Base-by-base conservation (phyloP, 2,329 filamentous ascomycete genomes). In the Emericellopsis cladophorae region DNA sequence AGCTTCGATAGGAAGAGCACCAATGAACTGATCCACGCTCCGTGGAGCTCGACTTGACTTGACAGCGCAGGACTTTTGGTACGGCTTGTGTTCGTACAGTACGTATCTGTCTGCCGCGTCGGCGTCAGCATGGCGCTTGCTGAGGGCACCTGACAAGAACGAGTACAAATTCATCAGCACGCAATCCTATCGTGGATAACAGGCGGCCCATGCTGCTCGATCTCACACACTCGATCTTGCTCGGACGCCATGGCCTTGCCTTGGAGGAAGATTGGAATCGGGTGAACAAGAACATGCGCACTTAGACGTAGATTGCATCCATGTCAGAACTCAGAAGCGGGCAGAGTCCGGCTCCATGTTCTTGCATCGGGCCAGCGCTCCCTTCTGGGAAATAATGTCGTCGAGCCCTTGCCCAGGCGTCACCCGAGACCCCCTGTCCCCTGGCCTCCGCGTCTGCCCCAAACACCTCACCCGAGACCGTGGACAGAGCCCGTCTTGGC, bases 371-470 rank as follows among this genome's bases (percentile, higher is more conserved):
- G 31, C 26, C n/a, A 33, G 26, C 24, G 14, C 12, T 31, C 38
- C 38, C n/a, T 32, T 26, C 31, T 40, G 38, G 38, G 38, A 22
- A 40, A 40, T 26, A n/a, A 32, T 16, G 38, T 40, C 38, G 38
- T 40, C 11, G 16, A n/a, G 15, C 26, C 18, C 31, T 16, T 26
- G 24, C 14, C 18, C 18, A 26, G 36, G 7, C 18, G 23, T 37
- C 14, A 5, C 21, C 23, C 36, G 14, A n/a, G 14, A 12, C 32
- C 18, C 18, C n/a, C n/a, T 35, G 32, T 8, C 8, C n/a, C 32
- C n/a, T 15, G 32, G 11, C 11, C 31, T 21, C 32, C n/a, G 9
- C 18, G 32, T 35, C n/a, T 21, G n/a, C 36, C 16, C 14, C 36
- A n/a, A 21, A 16, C 9, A 6, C 36, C 9, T 35, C 32, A 35